Evolutionary conservation across 257 asterid species (phyloP), one percentile per base, ranked within the genome.

Genomic region (Solanum sejunctum): DNA sequence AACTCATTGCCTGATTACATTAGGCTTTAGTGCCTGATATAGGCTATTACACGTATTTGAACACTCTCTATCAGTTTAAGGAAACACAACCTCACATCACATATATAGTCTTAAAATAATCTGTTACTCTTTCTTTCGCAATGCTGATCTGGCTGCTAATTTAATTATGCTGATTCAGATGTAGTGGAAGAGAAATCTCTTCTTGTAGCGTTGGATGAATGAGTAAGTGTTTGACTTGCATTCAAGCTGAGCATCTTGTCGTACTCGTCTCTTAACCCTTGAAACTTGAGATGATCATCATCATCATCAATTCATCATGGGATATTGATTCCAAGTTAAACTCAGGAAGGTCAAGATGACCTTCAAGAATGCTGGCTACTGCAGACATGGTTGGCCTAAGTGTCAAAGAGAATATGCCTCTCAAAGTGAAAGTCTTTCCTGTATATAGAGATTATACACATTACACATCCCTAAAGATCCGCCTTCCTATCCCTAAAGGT

Each of bases 361-460:
- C 93, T 90, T 88, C 89, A 45, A 93, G 94, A 90, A 92, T 88
- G 71, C 89, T 83, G n/a, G 89, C 89, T 8, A 93, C 94, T 79
- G 89, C 90, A 9, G 93, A 89, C 95, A 93, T 93, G 28, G 91
- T 90, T 16, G 97, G 95, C 63, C 95, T 88, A 3, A 93, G 89
- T 6, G 95, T 36, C 41, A 36, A 36, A 36, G 41, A 36, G 41
- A 36, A 36, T 36, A 36, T 36, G 41, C 41, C 41, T 36, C 41
- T 36, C 41, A 36, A 36, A 36, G 41, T 36, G 5, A 3, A 36
- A 36, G 41, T 36, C 6, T 36, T 36, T 36, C 41, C 41, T 36
- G 4, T 36, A 5, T 36, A 36, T 36, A 36, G 6, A 36, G 41
- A 36, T 36, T 36, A 36, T 36, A 36, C 41, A 36, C 41, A 36